Evolutionary conservation across 805 yeast genomes (phyloP), one percentile per base, ranked within the genome.

Genomic region (Sugiyamaella lignohabitans): DNA sequence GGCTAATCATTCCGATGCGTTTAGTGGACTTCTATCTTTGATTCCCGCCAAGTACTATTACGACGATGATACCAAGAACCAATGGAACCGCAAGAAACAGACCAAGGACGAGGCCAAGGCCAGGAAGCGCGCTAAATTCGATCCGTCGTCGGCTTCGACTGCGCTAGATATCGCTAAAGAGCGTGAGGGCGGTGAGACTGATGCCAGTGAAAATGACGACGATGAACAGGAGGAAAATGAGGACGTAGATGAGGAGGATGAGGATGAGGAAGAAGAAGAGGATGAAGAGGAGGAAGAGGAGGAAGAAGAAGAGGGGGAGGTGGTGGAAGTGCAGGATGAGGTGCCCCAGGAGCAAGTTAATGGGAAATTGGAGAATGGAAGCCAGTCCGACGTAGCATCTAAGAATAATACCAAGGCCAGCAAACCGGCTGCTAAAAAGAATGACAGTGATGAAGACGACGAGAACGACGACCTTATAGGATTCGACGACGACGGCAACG

Each of bases 21-120:
- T 91, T 63, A 87, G 86, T 61, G 95, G 97, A 20, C 70, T 91
- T 44, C 71, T 91, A 49, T 87, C 96, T 18, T 70, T 91, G 64
- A 89, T 91, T 49, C 97, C 98, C 2, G 95, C 97, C 2, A 87
- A 88, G 61, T 88, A 84, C 60, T 91, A 91, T 63, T 88, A 86
- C 62, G 96, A 89, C 63, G 96, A 85, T 35, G 91, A 86, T 49
- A 82, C 91, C 2, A 80, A 83, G 57, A 82, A 82, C 44, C 97
- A 91, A 66, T 89, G 97, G 97, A 81, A 82, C 57, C 83, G 82
- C 57, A 85, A 80, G 69, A 87, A 87, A 70, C 77, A 81, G 66
- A 65, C 79, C 24, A 65, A 65, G 46, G 84, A 83, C 56, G 78
- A 74, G 45, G 87, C 86, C 54, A 65, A 72, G 18, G 77, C 72